A percentile compares a stretch with the other conserved stretches of the same genome.
Evolutionary conservation across 768 basidiomycete species (phyloP).

Genomic region (Panus rudis): DNA sequence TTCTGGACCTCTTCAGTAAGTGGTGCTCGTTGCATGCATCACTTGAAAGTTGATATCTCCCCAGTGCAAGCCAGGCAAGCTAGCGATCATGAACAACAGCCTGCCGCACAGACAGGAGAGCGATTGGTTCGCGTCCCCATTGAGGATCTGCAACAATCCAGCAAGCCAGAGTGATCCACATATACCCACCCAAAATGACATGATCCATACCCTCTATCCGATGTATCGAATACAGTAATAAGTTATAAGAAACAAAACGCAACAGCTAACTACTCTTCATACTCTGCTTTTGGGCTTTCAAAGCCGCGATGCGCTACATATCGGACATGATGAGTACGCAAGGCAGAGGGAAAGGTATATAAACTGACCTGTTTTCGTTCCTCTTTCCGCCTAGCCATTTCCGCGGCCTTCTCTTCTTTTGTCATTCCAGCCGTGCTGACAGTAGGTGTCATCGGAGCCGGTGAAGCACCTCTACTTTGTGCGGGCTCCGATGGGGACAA

Average conservation of each 20-base stretch:
- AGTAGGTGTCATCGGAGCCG: constrained; percentile 16
- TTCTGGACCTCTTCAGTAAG: constrained; percentile 63
- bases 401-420: constrained; percentile 91
- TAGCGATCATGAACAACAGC: constrained; percentile 20
- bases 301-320: constrained; percentile 61
- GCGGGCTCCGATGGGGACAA: constrained; percentile 6
- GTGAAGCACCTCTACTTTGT: constrained; percentile 8
- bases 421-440: constrained; percentile 44
- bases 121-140: constrained; percentile 69
- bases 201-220: not conserved
- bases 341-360: not conserved
- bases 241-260: not conserved
- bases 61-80: constrained; percentile 10
- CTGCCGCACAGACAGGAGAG: constrained; percentile 35
- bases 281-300: constrained; percentile 77
- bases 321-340: not conserved
- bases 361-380: constrained; percentile 76
- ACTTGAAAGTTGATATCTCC: not conserved
- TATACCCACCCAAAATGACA: not conserved
- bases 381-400: constrained; percentile 87
- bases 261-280: constrained; percentile 21
- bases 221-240: not conserved
- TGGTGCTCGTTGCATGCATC: not conserved
- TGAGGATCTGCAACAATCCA: constrained; percentile 45
- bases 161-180: not conserved